A percentile compares a stretch with the other conserved stretches of the same genome.
Conservation (phyloP, 1,139 yeast species). For the Nakaseomyces glabratus region DNA sequence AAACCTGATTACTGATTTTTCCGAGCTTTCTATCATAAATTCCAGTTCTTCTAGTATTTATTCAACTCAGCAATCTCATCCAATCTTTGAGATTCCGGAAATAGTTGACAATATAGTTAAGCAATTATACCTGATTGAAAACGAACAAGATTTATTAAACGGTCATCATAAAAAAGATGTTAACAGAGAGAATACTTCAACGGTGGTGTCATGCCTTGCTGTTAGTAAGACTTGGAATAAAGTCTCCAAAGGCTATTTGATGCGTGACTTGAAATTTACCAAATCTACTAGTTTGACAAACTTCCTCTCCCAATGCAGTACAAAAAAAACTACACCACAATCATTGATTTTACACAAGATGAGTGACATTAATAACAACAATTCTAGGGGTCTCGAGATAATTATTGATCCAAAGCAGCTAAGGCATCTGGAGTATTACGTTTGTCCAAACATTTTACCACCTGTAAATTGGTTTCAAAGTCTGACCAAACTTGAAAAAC, state of each 20-base stretch:
- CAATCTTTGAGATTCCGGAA: conserved; percentile 69
- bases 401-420: conserved; percentile 41
- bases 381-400: conserved; percentile 35
- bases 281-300: conserved; percentile 40
- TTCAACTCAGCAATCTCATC: conserved; percentile 26
- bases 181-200: background rate
- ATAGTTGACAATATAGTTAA: conserved; percentile 53
- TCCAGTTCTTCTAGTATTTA: conserved; percentile 8
- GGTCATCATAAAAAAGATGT: background rate
- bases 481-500: conserved; percentile 40
- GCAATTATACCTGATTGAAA: conserved; percentile 45
- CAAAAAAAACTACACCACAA: conserved; percentile 29
- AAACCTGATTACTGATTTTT: conserved; percentile 8
- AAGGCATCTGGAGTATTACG: conserved; percentile 67
- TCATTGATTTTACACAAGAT: conserved; percentile 46
- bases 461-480: conserved; percentile 37
- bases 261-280: conserved; percentile 48
- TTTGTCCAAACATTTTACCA: conserved; percentile 69
- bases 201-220: conserved; percentile 48
- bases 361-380: conserved; percentile 36
- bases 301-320: conserved; percentile 30
- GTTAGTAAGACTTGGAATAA: conserved; percentile 62
- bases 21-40: conserved; percentile 11
- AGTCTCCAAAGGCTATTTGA: conserved; percentile 46
- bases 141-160: conserved; percentile 35